Base-by-base conservation (phyloP, 73 alveolate species). In the Paramecium pentaurelia region DNA sequence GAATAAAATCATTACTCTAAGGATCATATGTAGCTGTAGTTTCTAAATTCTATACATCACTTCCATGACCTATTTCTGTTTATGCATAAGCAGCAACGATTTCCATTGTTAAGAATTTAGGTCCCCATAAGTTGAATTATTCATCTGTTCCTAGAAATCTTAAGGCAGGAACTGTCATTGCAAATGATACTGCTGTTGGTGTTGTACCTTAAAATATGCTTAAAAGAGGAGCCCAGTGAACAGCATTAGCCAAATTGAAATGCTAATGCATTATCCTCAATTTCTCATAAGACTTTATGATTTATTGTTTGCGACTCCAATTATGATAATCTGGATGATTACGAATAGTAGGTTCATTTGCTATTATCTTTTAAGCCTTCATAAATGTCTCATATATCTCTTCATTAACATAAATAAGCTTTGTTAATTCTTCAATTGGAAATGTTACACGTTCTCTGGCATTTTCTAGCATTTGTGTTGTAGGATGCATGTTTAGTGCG, bases 51-150 rank as follows among this genome's bases (percentile, higher is more conserved):
- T 95, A 27, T n/a, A 96, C 97, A 86, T 96, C 96, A 11, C 98
- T 95, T 14, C 99, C 99, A 77, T 96, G 99, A 16, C 99, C 99
- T 1, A 96, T 86, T 80, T 96, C 99, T 32, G 99, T 95, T 47
- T 95, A 70, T 1, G 96, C 95, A 92, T 95, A 96, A 42, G 96
- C 91, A 1, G 98, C 98, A n/a, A 93, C 86, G 1, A 95, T 95
- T 89, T 92, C 80, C 58, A 58, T 60, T 2, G 90, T 71, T 18
- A 60, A 58, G 58, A 83, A 77, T 22, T 71, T 45, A 49, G 94
- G 94, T 18, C 71, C 40, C 94, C 94, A 89, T 42, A 45, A 51
- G 22, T 71, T 89, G 14, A 45, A 54, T 47, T 89, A 37, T 36
- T 89, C 88, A 16, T 89, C 94, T 20, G 94, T 71, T 18, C 86